A percentile compares a stretch with the other conserved stretches of the same genome.
Conservation (phyloP, 2,329 filamentous ascomycete genomes). For the Neonectria faginata region DNA sequence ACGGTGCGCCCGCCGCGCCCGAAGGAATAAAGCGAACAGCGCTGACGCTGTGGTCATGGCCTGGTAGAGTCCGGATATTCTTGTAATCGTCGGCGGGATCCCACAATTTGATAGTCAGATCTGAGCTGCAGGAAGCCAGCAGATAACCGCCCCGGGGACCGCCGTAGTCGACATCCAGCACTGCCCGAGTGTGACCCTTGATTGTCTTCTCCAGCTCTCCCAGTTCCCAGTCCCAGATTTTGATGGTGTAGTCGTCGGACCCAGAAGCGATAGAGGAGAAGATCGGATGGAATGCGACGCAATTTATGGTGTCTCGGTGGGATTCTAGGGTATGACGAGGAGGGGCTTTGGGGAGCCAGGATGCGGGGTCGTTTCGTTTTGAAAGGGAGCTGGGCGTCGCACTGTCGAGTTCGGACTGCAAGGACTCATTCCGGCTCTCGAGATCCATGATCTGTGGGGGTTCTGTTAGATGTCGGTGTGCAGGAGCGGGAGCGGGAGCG, state of each 20-base stretch:
- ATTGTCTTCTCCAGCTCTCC: slow-evolving; percentile 91
- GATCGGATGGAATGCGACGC: slow-evolving; percentile 90
- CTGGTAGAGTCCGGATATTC: slow-evolving; percentile 89
- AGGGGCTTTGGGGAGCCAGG: slow-evolving; percentile 88
- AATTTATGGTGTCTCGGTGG: slow-evolving; percentile 84
- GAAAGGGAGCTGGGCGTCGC: slow-evolving; percentile 82
- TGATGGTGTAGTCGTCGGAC: slow-evolving; percentile 93
- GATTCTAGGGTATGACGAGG: slow-evolving; percentile 86
- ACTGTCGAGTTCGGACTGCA: slow-evolving; percentile 87
- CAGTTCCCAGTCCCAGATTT: slow-evolving; percentile 97
- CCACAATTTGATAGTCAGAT: slow-evolving; percentile 95
- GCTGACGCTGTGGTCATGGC: slow-evolving; percentile 93
- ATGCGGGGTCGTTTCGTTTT: slow-evolving; percentile 70
- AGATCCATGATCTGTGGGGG: slow-evolving; percentile 85
- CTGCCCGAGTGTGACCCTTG: slow-evolving; percentile 91
- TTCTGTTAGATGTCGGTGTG: slow-evolving; percentile 20
- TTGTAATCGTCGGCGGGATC: slow-evolving; percentile 94
- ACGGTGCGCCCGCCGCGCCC: slow-evolving; percentile 79
- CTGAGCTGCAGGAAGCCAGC: slow-evolving; percentile 79
- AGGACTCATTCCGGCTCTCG: slow-evolving; percentile 76
- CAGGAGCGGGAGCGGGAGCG: slow-evolving; percentile 8
- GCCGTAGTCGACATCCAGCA: slow-evolving; percentile 90
- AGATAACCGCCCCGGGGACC: slow-evolving; percentile 73
- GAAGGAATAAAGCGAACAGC: slow-evolving; percentile 89
- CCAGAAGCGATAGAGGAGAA: slow-evolving; percentile 92